Percentiles rank a stretch among this genome's conserved stretches.
These are phyloP conservation scores for Botryobasidium botryosum DNA, from an alignment of 768 basidiomycete genomes.

Conservation along the genomic window DNA sequence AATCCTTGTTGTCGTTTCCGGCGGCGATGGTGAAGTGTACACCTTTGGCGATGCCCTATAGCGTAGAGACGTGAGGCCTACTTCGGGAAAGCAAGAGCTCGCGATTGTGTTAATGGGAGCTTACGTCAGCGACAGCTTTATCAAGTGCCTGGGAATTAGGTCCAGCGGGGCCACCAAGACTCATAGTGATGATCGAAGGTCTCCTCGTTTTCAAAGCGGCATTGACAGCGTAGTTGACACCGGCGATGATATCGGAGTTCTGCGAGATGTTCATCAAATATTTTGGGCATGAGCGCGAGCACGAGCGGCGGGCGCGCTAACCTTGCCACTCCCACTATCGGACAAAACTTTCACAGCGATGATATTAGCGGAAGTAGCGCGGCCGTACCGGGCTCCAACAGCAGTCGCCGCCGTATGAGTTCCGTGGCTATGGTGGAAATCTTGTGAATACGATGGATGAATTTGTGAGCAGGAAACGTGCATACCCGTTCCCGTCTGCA, in stretches of 20 bases:
- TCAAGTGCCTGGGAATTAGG: conserved; percentile 18
- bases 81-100: neutral
- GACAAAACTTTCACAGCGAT: conserved; percentile 29
- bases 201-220: conserved; percentile 14
- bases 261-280: too few species aligned
- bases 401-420: conserved; percentile 10
- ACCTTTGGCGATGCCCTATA: conserved; percentile 7
- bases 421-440: conserved; percentile 14
- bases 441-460: too few species aligned
- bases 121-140: conserved; percentile 19
- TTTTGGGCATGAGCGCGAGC: too few species aligned
- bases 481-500: too few species aligned
- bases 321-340: conserved; percentile 21
- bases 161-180: conserved; percentile 23
- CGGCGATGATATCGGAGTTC: conserved; percentile 16
- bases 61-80: neutral
- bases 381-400: conserved; percentile 21
- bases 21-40: conserved; percentile 12
- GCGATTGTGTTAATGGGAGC: conserved; percentile 2
- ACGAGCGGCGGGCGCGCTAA: too few species aligned
- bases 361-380: conserved; percentile 22
- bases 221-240: conserved; percentile 20
- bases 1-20: conserved; percentile 11
- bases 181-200: conserved; percentile 24
- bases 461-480: neutral